A percentile compares a stretch with the other conserved stretches of the same genome.
Conservation (phyloP, 345 rosid species). For the Gossypium arboreum region DNA sequence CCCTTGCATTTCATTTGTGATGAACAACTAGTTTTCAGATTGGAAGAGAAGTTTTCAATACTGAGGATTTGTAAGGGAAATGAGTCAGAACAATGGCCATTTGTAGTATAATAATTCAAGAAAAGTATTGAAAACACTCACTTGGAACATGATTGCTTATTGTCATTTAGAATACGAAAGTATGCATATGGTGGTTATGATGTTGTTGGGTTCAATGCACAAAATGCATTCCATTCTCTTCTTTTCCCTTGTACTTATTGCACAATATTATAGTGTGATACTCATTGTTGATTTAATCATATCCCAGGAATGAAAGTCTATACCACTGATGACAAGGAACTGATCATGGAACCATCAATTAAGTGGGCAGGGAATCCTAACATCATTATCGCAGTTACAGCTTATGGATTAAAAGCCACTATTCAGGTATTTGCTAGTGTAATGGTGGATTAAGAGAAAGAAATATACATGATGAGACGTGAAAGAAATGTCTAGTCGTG, state of each 20-base stretch:
- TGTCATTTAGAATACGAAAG: neutral
- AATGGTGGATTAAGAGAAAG: constrained; percentile 1
- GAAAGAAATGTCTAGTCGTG: neutral
- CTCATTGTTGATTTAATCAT: neutral
- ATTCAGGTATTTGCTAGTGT: constrained; percentile 51
- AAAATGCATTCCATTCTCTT: constrained; percentile 10
- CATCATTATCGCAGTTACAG: constrained; percentile 64
- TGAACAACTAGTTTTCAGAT: neutral
- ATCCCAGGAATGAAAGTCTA: constrained; percentile 85
- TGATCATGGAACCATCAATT: constrained; percentile 79
- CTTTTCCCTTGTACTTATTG: neutral
- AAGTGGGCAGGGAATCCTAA: constrained; percentile 98
- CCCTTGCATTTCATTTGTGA: neutral
- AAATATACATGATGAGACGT: neutral
- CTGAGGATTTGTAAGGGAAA: neutral
- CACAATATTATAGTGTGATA: neutral
- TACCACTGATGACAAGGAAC: constrained; percentile 85
- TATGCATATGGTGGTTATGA: neutral
- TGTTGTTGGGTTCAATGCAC: neutral
- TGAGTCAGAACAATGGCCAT: neutral
- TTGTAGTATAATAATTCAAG: neutral
- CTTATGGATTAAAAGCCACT: constrained; percentile 83
- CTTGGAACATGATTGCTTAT: neutral
- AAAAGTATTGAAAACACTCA: neutral
- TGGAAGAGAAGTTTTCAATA: neutral